A percentile compares a stretch with the other conserved stretches of the same genome.
These are phyloP conservation scores for Acanthochlamys bracteata DNA, from an alignment of 106 monocot species.

Conservation along the genomic window DNA sequence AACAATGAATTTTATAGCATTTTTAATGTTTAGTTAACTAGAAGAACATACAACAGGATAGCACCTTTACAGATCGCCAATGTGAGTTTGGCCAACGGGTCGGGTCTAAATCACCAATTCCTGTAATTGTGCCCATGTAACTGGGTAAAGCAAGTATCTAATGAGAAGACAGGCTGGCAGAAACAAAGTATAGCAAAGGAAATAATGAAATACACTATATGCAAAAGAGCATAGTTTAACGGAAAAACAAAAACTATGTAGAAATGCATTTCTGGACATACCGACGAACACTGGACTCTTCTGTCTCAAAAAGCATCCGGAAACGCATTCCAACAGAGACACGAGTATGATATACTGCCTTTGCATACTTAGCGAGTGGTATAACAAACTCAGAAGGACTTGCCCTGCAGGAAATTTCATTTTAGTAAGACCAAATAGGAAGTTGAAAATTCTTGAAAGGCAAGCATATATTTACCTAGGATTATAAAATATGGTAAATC, in stretches of 20 bases:
- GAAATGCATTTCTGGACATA: slow-evolving; percentile 2
- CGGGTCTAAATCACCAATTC: slow-evolving; percentile 75
- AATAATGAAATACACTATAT: neutral
- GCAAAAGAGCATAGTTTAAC: neutral
- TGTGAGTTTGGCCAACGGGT: slow-evolving; percentile 87
- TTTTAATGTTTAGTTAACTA: no score
- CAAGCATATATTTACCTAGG: slow-evolving; percentile 46
- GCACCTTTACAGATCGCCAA: slow-evolving; percentile 95
- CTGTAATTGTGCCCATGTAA: slow-evolving; percentile 94
- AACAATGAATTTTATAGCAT: neutral
- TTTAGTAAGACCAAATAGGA: neutral
- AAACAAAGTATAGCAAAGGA: neutral
- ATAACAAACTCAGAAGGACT: slow-evolving; percentile 90
- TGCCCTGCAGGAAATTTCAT: slow-evolving; percentile 30
- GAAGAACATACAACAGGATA: neutral
- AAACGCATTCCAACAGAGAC: slow-evolving; percentile 91
- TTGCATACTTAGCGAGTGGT: slow-evolving; percentile 78
- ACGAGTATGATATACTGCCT: slow-evolving; percentile 72
- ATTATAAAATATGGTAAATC: slow-evolving; percentile 89
- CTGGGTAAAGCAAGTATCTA: slow-evolving; percentile 12
- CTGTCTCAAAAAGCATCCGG: slow-evolving; percentile 90
- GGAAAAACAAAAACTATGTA: neutral
- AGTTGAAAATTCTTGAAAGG: neutral
- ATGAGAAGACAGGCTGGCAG: neutral
- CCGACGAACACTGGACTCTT: slow-evolving; percentile 88